Evolutionary conservation across 2,329 filamentous ascomycete genomes (phyloP), one percentile per base, ranked within the genome.

Genomic region (Fonsecaea pugnacius): DNA sequence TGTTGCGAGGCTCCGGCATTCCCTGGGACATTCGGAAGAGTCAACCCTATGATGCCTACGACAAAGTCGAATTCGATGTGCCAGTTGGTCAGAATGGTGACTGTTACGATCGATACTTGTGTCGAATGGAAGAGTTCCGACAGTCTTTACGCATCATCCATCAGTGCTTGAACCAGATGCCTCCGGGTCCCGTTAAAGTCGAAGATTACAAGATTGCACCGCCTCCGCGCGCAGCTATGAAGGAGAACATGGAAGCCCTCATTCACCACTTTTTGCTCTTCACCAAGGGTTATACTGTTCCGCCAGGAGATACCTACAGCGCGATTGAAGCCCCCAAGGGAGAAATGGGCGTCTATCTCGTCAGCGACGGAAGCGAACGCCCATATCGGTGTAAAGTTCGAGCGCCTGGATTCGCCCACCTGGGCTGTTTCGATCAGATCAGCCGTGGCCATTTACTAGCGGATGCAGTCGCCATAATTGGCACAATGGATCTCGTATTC

Each of bases 231-330:
- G 85, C 91, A 51, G 95, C 95, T 75, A 99, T 99, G 95, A 99
- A 99, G 87, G 95, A 99, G 87, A 99, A 99, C 84, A 99, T 99
- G 96, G 95, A 99, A 83, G 93, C 95, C 43, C 87, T 99, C 50
- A 99, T 99, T 77, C 95, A 99, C 83, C 95, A 99, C 84, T 99
- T 99, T 86, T 82, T 99, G 70, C 88, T 99, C 60, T 99, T 94
- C 84, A 98, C 93, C 78, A 99, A 99, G 86, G 95, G 95, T 65
- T 99, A 99, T 80, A 87, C 92, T 51, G 95, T 99, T 3, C 95
- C 95, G 50, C 95, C 96, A 7, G 96, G 95, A 68, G 95, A 99
- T 84, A 99, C 95, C 5, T 99, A 99, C 84, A 93, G 90, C 53
- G 94, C 90, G 67, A 99, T 99, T 70, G 95, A 99, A 84, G 95